phyloP scores from a whole-genome alignment of 306 rosid genomes.

The Arachis hypogaea region DNA sequence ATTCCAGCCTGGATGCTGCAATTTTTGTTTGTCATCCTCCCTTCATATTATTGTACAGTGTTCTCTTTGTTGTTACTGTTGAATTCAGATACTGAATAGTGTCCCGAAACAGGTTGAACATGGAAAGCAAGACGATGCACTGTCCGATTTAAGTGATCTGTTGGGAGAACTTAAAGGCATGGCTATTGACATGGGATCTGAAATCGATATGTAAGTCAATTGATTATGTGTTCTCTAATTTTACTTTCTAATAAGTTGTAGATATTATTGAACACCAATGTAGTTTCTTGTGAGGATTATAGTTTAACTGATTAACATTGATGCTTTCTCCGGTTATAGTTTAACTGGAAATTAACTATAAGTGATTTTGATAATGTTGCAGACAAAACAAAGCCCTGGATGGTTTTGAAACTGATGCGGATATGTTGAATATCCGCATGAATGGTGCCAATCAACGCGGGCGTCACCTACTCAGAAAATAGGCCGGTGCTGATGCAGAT shows the following conservation, averaged over 20 bases:
- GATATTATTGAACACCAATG: slow-evolving; percentile 8
- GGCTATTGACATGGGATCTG: slow-evolving; percentile 94
- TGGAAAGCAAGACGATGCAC: slow-evolving; percentile 80
- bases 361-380: slow-evolving; percentile 41
- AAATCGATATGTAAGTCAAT: slow-evolving; percentile 62
- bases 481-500: slow-evolving; percentile 29
- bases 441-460: slow-evolving; percentile 67
- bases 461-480: slow-evolving; percentile 71
- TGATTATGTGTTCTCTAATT: slow-evolving; percentile 17
- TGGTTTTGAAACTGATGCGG: slow-evolving; percentile 57
- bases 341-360: slow-evolving; percentile 3
- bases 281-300: not conserved
- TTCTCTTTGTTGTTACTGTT: not conserved
- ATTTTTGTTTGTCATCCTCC: slow-evolving; percentile 13
- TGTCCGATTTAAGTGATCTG: slow-evolving; percentile 73
- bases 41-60: not conserved
- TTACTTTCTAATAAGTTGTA: not conserved
- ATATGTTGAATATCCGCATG: slow-evolving; percentile 58
- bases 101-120: slow-evolving; percentile 67
- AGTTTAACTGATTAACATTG: not conserved
- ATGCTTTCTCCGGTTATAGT: not conserved
- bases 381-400: slow-evolving; percentile 63
- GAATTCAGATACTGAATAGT: slow-evolving; percentile 28
- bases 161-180: slow-evolving; percentile 86
- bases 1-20: slow-evolving; percentile 14